Conservation (phyloP, 768 basidiomycete genomes). For the Clitopilus hobsonii region DNA sequence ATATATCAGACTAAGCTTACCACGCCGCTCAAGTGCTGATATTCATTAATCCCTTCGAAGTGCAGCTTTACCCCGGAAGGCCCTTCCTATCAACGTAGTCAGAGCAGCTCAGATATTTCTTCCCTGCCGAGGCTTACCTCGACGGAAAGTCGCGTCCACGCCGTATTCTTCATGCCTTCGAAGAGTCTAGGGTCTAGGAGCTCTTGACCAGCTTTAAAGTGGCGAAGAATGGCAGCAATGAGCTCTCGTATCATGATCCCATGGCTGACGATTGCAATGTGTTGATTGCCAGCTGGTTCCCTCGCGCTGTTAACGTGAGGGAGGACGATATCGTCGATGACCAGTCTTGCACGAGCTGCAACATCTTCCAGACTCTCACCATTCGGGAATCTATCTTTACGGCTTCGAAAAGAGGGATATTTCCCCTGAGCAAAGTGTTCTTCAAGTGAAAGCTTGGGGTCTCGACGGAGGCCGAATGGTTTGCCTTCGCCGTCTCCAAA, state of each 20-base stretch:
- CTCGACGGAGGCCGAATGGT: slow-evolving; percentile 33
- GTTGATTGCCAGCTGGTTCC: slow-evolving; percentile 25
- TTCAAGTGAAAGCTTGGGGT: slow-evolving; percentile 26
- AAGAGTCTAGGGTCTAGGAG: slow-evolving; percentile 23
- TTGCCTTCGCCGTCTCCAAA: slow-evolving; percentile 72
- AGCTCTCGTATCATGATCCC: slow-evolving; percentile 66
- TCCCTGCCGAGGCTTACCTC: slow-evolving; percentile 27
- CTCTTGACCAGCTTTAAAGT: slow-evolving; percentile 23
- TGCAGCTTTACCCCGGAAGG: neutral
- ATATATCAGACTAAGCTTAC: slow-evolving; percentile 32
- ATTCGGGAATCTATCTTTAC: slow-evolving; percentile 54
- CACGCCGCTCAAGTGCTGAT: slow-evolving; percentile 50
- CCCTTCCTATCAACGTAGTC: slow-evolving; percentile 18
- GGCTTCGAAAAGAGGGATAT: slow-evolving; percentile 44
- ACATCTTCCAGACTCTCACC: slow-evolving; percentile 74
- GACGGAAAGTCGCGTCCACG: slow-evolving; percentile 56
- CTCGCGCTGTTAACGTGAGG: slow-evolving; percentile 41
- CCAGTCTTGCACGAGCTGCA: slow-evolving; percentile 44
- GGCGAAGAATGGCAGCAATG: slow-evolving; percentile 43
- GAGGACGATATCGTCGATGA: slow-evolving; percentile 47
- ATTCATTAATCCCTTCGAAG: slow-evolving; percentile 38
- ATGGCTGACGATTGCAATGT: slow-evolving; percentile 71
- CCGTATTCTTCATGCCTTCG: slow-evolving; percentile 61
- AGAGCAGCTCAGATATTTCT: neutral
- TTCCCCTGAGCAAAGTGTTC: slow-evolving; percentile 49